phyloP scores from a whole-genome alignment of 345 rosid species.

The Lenwebbia sp. region DNA sequence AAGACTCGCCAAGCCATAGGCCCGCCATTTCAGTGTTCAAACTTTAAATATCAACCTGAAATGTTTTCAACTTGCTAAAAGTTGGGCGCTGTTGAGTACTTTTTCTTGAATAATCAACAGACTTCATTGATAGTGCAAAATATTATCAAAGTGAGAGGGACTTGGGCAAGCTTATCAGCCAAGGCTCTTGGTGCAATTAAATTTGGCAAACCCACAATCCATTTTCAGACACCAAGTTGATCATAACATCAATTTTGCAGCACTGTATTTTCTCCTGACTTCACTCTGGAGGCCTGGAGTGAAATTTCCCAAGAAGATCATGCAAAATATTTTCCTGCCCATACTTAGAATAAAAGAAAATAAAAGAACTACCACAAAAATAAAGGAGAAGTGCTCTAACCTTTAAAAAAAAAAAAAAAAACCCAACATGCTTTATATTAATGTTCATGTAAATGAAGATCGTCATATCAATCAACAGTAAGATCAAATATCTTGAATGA shows the following conservation, averaged over 20 bases:
- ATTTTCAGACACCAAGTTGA: not conserved
- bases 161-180: not conserved
- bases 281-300: not conserved
- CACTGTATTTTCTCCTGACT: not conserved
- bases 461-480: not conserved
- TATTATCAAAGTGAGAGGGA: not conserved
- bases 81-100: not conserved
- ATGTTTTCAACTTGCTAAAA: not conserved
- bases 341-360: not conserved
- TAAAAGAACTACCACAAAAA: not conserved
- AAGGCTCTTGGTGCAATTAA: not conserved
- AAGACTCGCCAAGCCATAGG: slow-evolving; percentile 9
- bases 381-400: not conserved
- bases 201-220: not conserved
- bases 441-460: not conserved
- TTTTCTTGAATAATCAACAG: not conserved
- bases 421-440: not conserved
- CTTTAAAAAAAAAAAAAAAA: not conserved
- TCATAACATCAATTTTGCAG: not conserved
- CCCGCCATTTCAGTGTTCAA: not conserved
- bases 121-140: not conserved
- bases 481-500: not conserved
- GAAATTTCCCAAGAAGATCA: not conserved
- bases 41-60: not conserved
- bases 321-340: not conserved